phyloP scores from a whole-genome alignment of 164 flowering plant species.

The Euptelea pleiosperma region DNA sequence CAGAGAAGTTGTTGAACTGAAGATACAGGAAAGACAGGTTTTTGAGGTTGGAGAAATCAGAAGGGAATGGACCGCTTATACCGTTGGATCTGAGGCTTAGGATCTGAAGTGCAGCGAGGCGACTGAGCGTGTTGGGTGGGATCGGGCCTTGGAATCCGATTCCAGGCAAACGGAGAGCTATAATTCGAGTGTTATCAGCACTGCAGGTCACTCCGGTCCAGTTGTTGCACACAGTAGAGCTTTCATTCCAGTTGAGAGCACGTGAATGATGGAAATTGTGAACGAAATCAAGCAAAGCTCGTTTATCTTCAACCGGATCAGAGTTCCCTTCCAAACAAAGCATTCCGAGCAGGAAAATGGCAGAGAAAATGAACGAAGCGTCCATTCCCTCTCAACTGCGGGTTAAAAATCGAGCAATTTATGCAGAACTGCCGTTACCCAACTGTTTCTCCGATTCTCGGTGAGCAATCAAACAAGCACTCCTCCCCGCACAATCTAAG shows the following conservation, averaged over 20 bases:
- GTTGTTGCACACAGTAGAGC: constrained; percentile 12
- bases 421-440: too few relatives aligned
- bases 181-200: constrained; percentile 41
- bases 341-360: constrained; percentile 6
- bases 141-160: constrained; percentile 50
- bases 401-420: neutral
- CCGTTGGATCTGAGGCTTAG: constrained; percentile 63
- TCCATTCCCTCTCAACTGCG: constrained; percentile 7
- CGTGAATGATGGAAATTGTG: constrained; percentile 35
- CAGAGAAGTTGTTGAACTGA: constrained; percentile 64
- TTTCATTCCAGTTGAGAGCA: constrained; percentile 51
- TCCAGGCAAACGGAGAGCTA: constrained; percentile 60
- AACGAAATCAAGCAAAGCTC: constrained; percentile 66
- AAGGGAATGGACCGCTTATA: constrained; percentile 63
- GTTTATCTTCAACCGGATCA: constrained; percentile 51
- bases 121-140: constrained; percentile 59
- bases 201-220: constrained; percentile 72
- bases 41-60: constrained; percentile 49
- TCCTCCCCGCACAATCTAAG: neutral
- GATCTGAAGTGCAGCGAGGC: constrained; percentile 51
- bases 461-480: neutral
- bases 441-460: neutral
- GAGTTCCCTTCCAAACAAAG: neutral
- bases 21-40: constrained; percentile 54
- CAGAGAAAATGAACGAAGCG: constrained; percentile 5